A percentile compares a stretch with the other conserved stretches of the same genome.
Evolutionary conservation across 2,329 filamentous ascomycete genomes (phyloP).

Genomic region (Lachnellula subtilissima): DNA sequence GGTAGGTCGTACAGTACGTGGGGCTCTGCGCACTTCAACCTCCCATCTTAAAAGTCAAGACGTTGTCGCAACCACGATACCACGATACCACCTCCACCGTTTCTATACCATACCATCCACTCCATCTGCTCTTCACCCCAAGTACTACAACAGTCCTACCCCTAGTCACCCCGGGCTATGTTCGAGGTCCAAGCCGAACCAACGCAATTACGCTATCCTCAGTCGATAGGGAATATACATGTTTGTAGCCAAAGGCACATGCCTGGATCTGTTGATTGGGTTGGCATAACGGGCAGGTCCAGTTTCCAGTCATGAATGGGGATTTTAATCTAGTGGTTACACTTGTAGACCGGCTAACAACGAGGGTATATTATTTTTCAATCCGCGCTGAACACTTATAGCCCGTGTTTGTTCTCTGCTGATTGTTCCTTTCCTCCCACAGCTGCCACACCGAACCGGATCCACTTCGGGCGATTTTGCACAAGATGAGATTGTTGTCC

Average conservation of each 20-base stretch:
- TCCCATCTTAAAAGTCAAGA: too few relatives aligned
- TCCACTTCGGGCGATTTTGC: slow-evolving; percentile 51
- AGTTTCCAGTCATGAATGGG: slow-evolving; percentile 46
- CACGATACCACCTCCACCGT: too few relatives aligned
- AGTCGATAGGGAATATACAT: slow-evolving; percentile 8
- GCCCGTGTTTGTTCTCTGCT: slow-evolving; percentile 5
- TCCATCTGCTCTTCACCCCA: not conserved
- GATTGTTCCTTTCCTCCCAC: slow-evolving; percentile 4
- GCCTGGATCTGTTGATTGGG: slow-evolving; percentile 20
- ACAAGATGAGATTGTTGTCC: slow-evolving; percentile 56
- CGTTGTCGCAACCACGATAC: too few relatives aligned
- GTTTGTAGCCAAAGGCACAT: slow-evolving; percentile 18
- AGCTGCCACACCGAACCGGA: slow-evolving; percentile 62
- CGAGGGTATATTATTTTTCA: slow-evolving; percentile 44
- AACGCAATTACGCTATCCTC: not conserved
- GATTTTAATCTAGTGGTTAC: slow-evolving; percentile 56
- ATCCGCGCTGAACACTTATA: not conserved
- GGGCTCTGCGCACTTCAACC: too few relatives aligned
- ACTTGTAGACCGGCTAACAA: slow-evolving; percentile 58
- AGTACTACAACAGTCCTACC: not conserved
- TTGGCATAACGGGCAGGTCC: slow-evolving; percentile 22
- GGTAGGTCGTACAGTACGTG: too few relatives aligned
- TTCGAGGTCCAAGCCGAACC: not conserved
- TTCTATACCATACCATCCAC: too few relatives aligned
- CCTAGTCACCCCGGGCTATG: not conserved